A percentile compares a stretch with the other conserved stretches of the same genome.
Evolutionary conservation across 139 green algal species (phyloP).

Genomic region (Auxenochlorella pyrenoidosa): DNA sequence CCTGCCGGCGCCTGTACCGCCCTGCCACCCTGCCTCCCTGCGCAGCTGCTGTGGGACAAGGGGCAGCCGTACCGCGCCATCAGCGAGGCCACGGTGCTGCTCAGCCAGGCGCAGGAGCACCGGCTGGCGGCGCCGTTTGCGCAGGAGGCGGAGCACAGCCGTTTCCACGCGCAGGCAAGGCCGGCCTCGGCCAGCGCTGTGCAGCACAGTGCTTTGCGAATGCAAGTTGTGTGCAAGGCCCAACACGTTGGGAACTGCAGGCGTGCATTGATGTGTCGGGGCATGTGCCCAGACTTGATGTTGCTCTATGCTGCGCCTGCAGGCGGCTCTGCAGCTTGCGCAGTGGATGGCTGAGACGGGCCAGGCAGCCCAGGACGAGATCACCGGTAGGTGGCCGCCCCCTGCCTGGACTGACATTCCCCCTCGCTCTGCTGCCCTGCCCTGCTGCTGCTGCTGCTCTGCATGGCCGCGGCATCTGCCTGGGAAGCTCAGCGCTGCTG

Average conservation of each 20-base stretch:
- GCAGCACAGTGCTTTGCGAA: no score
- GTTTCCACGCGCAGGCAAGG: slow-evolving; percentile 11
- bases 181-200: no score
- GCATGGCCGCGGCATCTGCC: background rate
- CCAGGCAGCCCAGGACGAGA: slow-evolving; percentile 74
- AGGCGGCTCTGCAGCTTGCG: slow-evolving; percentile 78
- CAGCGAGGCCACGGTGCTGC: slow-evolving; percentile 49
- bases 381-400: slow-evolving; percentile 48
- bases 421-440: background rate
- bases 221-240: no score
- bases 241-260: no score
- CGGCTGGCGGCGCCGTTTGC: slow-evolving; percentile 26
- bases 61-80: slow-evolving; percentile 62
- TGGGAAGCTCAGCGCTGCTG: no score
- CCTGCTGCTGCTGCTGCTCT: background rate
- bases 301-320: background rate
- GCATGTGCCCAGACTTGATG: background rate
- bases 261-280: no score
- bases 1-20: background rate
- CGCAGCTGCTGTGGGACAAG: slow-evolving; percentile 88
- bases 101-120: slow-evolving; percentile 15
- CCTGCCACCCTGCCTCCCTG: background rate
- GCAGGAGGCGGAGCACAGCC: background rate
- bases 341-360: slow-evolving; percentile 81
- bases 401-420: background rate